Base-by-base conservation (phyloP, 2,329 filamentous ascomycete genomes). In the Coleophoma crateriformis region DNA sequence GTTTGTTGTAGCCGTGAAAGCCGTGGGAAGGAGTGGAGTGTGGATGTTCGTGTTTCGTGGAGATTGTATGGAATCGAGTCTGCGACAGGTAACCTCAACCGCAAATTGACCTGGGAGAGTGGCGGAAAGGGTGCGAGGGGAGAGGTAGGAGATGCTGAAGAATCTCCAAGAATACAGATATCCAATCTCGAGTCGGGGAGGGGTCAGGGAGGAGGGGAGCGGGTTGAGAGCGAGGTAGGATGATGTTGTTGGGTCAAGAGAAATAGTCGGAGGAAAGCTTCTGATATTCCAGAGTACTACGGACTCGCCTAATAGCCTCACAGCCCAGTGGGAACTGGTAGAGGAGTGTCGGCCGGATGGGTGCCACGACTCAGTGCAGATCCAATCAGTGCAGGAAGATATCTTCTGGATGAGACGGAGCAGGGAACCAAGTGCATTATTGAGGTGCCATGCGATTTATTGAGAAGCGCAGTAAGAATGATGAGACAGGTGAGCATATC, bases 41-140 rank as follows among this genome's bases (percentile, higher is more conserved):
- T 40, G 33, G 34, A 40, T 20, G 11, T 37, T 48, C 49, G 49
- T 19, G 48, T n/a, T 34, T 44, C 20, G 40, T 44, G 40, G 39
- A 35, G 15, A 46, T 34, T 22, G 32, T 19, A 43, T 53, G 20
- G 19, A 27, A n/a, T 44, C 41, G 41, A 43, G 19, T 44, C 41
- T 44, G 41, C 41, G 41, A 44, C 41, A 33, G 41, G 35, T 38
- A 38, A 14, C 27, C 27, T 27, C 27, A 27, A 27, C 27, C 27
- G 27, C 27, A 27, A 27, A 27, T 27, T 27, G 27, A 27, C 27
- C 27, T 27, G 27, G 27, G 8, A 27, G 27, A 17, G 35, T 38
- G 35, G 35, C 15, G 35, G 35, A 38, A 3, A 27, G 35, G 13
- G 35, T 38, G 35, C 5, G 11, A n/a, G 35, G 35, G 3, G 17